phyloP scores from a whole-genome alignment of 2,329 filamentous ascomycete species.

The Fragosphaeria purpurea region DNA sequence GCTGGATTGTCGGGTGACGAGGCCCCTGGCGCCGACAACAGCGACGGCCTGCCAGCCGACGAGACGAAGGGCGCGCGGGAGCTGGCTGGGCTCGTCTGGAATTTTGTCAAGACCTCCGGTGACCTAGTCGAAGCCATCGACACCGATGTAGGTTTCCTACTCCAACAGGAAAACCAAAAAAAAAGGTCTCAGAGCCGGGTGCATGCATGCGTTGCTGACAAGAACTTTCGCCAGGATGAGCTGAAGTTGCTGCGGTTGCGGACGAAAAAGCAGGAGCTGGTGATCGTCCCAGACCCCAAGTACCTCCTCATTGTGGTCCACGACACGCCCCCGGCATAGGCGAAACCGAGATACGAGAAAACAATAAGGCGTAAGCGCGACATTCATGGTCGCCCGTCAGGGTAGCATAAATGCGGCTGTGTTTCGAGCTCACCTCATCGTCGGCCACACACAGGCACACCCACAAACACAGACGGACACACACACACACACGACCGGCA shows the following conservation, averaged over 20 bases:
- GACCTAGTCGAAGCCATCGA: slow-evolving; percentile 64
- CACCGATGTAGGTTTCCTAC: slow-evolving; percentile 42
- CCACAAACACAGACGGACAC: too few species aligned
- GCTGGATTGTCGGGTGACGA: slow-evolving; percentile 35
- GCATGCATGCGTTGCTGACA: neutral
- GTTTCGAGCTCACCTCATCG: too few species aligned
- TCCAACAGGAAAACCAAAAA: too few species aligned
- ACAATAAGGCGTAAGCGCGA: too few species aligned
- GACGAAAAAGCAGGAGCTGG: slow-evolving; percentile 77
- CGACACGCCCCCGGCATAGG: slow-evolving; percentile 61
- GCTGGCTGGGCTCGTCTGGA: slow-evolving; percentile 66
- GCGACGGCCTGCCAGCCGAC: slow-evolving; percentile 9
- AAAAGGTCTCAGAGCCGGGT: neutral
- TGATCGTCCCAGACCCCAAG: slow-evolving; percentile 71
- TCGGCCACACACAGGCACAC: too few species aligned
- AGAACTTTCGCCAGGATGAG: slow-evolving; percentile 52
- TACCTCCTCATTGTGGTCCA: slow-evolving; percentile 73
- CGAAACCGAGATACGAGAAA: too few species aligned
- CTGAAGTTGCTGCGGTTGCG: slow-evolving; percentile 64
- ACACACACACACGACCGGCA: too few species aligned
- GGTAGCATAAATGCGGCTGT: too few species aligned
- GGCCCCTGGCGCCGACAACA: slow-evolving; percentile 13
- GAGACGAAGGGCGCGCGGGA: slow-evolving; percentile 50
- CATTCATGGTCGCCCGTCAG: too few species aligned
- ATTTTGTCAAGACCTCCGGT: slow-evolving; percentile 60